Evolutionary conservation across 192 early-diverging fungal species (phyloP).

Genomic region (Obelidium mucronatum): DNA sequence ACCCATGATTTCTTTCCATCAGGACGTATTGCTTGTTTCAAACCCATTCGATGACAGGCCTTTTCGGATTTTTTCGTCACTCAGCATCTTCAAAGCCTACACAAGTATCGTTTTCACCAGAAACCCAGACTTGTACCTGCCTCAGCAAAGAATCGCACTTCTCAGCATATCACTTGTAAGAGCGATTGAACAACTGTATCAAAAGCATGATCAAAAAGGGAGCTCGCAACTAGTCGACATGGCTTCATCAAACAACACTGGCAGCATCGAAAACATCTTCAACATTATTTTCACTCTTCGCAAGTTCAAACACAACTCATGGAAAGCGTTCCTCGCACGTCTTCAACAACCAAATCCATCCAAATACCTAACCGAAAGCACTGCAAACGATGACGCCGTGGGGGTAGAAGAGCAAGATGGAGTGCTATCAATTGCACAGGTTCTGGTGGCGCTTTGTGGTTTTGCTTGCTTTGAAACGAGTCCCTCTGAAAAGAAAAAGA

Average conservation of each 20-base stretch:
- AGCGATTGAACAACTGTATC: constrained; percentile 14
- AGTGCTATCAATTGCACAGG: constrained; percentile 9
- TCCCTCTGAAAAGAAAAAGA: background rate
- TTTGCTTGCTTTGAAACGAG: constrained; percentile 7
- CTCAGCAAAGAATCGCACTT: constrained; percentile 13
- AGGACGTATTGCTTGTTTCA: too few relatives aligned
- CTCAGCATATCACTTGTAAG: constrained; percentile 4
- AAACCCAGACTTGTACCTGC: constrained; percentile 12
- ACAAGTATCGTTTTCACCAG: constrained; percentile 3
- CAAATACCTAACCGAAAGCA: constrained; percentile 1
- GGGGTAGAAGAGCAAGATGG: background rate
- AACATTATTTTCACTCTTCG: constrained; percentile 2
- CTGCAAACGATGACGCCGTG: background rate
- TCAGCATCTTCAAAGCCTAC: constrained; percentile 3
- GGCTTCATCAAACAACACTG: too few relatives aligned
- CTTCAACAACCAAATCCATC: constrained; percentile 2
- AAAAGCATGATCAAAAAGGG: background rate
- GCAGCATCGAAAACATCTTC: constrained; percentile 10
- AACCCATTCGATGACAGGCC: background rate
- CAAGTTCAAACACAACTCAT: background rate
- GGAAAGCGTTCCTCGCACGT: background rate
- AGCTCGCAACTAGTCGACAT: too few relatives aligned
- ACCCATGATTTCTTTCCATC: too few relatives aligned
- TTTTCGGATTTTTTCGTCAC: background rate
- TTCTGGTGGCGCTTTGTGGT: constrained; percentile 1